Evolutionary conservation across 1,284 basidiomycete genomes (phyloP).

Genomic region (Hymenochaete sp.): DNA sequence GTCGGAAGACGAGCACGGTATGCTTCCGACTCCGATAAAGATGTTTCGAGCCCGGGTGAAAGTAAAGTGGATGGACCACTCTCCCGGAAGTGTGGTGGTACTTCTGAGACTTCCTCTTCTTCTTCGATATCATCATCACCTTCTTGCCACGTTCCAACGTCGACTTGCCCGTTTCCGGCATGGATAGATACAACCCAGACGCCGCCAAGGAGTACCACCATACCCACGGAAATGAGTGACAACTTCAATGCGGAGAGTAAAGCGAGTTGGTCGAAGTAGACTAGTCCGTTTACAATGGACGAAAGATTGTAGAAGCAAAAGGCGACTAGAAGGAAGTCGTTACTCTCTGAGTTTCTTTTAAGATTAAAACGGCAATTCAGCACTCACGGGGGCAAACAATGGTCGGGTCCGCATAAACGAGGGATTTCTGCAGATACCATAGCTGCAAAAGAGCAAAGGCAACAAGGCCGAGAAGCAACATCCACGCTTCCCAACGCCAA

Average conservation of each 20-base stretch:
- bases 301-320: conserved; percentile 96
- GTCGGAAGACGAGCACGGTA: neutral
- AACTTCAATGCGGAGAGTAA: conserved; percentile 65
- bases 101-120: conserved; percentile 18
- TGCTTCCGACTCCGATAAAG: conserved; percentile 10
- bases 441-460: conserved; percentile 73
- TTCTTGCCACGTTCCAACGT: conserved; percentile 46
- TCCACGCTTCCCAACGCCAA: conserved; percentile 76
- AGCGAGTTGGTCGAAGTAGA: conserved; percentile 88
- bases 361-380: conserved; percentile 2
- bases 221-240: conserved; percentile 70
- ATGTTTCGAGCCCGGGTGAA: conserved; percentile 26
- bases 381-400: conserved; percentile 83
- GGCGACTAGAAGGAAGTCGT: conserved; percentile 46
- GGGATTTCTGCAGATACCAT: conserved; percentile 88
- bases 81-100: conserved; percentile 7
- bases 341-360: conserved; percentile 4
- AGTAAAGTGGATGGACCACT: conserved; percentile 23
- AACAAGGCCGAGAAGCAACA: conserved; percentile 61
- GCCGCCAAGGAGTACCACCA: conserved; percentile 72
- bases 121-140: conserved; percentile 30
- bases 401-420: conserved; percentile 80
- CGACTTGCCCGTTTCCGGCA: conserved; percentile 42
- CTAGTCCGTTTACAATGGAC: conserved; percentile 79
- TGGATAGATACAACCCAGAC: conserved; percentile 85